Conservation (phyloP, 2,329 filamentous ascomycete genomes). For the Cadophora luteo-olivacea region DNA sequence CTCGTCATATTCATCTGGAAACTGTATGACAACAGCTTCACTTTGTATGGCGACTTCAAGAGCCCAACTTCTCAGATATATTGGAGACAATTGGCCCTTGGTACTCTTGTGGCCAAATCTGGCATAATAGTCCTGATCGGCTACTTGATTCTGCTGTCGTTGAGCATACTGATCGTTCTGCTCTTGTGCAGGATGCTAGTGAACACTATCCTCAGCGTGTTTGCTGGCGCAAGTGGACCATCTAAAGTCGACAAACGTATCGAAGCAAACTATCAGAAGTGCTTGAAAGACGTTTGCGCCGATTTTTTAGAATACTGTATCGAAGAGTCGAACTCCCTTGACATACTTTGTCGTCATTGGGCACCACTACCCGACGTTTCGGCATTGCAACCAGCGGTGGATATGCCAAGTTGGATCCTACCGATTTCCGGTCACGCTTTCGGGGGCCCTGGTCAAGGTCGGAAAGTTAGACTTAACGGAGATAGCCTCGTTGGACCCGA, state of each 20-base stretch:
- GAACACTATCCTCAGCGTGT: background rate
- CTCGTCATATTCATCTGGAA: background rate
- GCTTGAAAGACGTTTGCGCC: slow-evolving; percentile 31
- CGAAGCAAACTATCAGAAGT: slow-evolving; percentile 33
- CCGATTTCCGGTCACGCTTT: background rate
- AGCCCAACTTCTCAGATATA: background rate
- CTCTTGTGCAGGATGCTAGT: background rate
- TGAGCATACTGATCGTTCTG: background rate
- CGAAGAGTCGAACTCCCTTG: slow-evolving; percentile 33
- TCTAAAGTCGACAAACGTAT: slow-evolving; percentile 27
- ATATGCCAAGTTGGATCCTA: background rate
- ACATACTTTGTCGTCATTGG: slow-evolving; percentile 37
- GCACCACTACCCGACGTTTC: slow-evolving; percentile 23
- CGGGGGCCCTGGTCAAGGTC: background rate
- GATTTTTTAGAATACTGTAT: slow-evolving; percentile 40
- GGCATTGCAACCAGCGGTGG: background rate
- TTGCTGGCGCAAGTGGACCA: background rate
- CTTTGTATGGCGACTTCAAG: background rate
- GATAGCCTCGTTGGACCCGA: background rate
- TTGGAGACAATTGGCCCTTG: background rate
- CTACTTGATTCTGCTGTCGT: background rate
- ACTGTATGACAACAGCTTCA: background rate
- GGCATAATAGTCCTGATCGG: background rate
- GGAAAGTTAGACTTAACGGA: background rate
- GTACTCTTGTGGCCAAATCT: background rate